phyloP scores from a whole-genome alignment of 2,329 filamentous ascomycete species.

The Alternaria conjuncta region DNA sequence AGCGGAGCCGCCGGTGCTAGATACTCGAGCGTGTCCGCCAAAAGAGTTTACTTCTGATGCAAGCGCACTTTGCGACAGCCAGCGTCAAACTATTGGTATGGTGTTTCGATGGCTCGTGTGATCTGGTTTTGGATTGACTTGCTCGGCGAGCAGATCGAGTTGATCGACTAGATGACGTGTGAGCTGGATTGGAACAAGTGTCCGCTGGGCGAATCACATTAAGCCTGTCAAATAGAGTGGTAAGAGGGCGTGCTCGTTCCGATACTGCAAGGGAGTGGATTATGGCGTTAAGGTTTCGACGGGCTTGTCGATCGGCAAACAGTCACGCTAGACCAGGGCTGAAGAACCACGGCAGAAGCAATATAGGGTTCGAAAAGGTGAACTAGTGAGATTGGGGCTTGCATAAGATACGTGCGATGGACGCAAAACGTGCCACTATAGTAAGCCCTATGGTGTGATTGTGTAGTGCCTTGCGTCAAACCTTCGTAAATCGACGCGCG shows the following conservation, averaged over 20 bases:
- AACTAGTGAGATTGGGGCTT: background rate
- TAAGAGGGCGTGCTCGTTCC: background rate
- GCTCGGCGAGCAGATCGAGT: background rate
- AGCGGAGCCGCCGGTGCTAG: background rate
- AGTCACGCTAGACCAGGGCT: background rate
- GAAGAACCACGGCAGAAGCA: constrained; percentile 1
- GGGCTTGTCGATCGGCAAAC: background rate
- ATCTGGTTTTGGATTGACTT: background rate
- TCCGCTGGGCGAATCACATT: background rate
- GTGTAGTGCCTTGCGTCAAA: background rate
- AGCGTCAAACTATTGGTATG: background rate
- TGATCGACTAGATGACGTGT: background rate
- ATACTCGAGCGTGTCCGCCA: background rate
- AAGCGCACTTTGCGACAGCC: background rate
- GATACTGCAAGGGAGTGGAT: background rate
- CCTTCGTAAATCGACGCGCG: background rate
- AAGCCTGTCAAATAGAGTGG: background rate
- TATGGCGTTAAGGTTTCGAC: background rate
- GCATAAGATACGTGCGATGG: background rate
- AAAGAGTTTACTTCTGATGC: background rate
- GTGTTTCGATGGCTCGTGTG: background rate
- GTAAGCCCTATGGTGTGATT: background rate
- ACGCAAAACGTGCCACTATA: background rate
- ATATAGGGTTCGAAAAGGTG: background rate
- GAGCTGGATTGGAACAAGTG: background rate